A percentile compares a stretch with the other conserved stretches of the same genome.
Evolutionary conservation across 495 filamentous ascomycete species (phyloP).

Genomic region (Neurospora pannonica): DNA sequence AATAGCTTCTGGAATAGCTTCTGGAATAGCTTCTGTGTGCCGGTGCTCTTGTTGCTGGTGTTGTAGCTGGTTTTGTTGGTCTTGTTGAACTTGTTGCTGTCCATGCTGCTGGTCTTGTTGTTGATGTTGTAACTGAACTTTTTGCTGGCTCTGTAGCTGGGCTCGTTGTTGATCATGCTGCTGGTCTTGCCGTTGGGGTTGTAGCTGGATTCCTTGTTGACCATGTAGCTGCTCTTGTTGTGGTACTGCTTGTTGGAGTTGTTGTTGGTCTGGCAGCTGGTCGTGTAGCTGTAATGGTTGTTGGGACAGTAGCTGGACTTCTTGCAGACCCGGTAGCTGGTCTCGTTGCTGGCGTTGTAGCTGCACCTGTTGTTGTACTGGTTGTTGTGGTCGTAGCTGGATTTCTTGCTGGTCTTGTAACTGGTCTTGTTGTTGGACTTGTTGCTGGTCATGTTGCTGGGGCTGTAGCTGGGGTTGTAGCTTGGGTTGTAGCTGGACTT

Average conservation of each 20-base stretch:
- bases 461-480: neutral
- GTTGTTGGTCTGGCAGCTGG: neutral
- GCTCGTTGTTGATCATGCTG: conserved; percentile 1
- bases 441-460: neutral
- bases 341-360: neutral
- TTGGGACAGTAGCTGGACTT: neutral
- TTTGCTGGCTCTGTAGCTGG: neutral
- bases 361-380: neutral
- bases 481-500: neutral
- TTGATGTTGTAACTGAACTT: neutral
- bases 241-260: neutral
- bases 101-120: neutral
- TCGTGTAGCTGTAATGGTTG: neutral
- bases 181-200: conserved; percentile 2
- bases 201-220: neutral
- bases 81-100: neutral
- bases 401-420: neutral
- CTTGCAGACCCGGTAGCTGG: neutral
- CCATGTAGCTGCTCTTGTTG: neutral
- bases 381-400: neutral
- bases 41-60: neutral
- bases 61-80: neutral
- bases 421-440: neutral
- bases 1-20: neutral
- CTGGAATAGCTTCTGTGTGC: neutral